These are phyloP conservation scores for Tetrapisispora namnaoensis DNA, from an alignment of 805 yeast genomes.

Conservation along the genomic window DNA sequence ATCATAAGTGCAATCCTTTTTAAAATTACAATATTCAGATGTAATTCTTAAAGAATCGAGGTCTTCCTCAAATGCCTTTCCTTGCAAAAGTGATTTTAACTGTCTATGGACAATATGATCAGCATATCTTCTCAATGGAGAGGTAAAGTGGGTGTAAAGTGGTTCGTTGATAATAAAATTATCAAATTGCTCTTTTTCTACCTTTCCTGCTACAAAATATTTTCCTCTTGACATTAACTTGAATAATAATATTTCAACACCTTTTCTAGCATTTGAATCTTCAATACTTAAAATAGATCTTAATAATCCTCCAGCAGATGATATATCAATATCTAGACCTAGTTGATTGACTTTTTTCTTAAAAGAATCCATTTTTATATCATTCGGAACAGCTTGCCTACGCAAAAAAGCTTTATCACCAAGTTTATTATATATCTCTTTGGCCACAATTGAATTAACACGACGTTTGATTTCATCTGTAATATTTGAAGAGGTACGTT, in stretches of 20 bases:
- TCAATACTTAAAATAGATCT: conserved; percentile 56
- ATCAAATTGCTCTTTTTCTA: conserved; percentile 64
- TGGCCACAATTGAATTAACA: conserved; percentile 80
- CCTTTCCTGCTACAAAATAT: conserved; percentile 81
- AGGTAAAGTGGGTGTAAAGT: conserved; percentile 84
- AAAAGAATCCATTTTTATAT: conserved; percentile 71
- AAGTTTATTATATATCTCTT: conserved; percentile 58
- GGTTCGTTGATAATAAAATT: conserved; percentile 81
- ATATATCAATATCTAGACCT: conserved; percentile 65
- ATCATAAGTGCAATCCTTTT: conserved; percentile 83
- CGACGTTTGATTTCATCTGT: conserved; percentile 69
- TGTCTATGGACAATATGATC: conserved; percentile 92
- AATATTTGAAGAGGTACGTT: conserved; percentile 44
- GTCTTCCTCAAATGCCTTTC: conserved; percentile 40
- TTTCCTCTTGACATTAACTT: conserved; percentile 81
- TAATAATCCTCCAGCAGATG: conserved; percentile 61
- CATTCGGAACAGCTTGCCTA: conserved; percentile 77
- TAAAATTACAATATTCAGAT: conserved; percentile 90
- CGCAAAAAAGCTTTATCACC: conserved; percentile 80
- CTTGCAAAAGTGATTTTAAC: conserved; percentile 53
- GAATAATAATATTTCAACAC: conserved; percentile 67
- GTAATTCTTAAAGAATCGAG: conserved; percentile 66
- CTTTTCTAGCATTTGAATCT: conserved; percentile 53
- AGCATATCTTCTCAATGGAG: conserved; percentile 89
- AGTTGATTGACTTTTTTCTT: conserved; percentile 56